A percentile compares a stretch with the other conserved stretches of the same genome.
phyloP scores from a whole-genome alignment of 108 stramenopile genomes.

The Stephanodiscus minutulus region DNA sequence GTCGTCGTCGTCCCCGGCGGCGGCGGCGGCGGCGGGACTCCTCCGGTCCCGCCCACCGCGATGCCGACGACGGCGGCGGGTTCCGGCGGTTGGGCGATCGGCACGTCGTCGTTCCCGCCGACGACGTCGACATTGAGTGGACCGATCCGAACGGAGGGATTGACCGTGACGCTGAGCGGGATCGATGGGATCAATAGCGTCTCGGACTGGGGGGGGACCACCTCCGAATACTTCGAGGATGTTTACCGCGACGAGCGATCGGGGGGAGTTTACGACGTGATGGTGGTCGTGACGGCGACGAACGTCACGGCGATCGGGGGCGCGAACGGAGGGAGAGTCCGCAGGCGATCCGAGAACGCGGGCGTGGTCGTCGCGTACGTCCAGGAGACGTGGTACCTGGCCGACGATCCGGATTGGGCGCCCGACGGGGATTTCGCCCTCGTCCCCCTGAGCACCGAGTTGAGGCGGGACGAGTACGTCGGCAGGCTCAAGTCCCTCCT shows the following conservation, averaged over 20 bases:
- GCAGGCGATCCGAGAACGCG: too few relatives aligned
- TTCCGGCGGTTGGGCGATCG: too few relatives aligned
- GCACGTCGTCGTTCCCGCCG: too few relatives aligned
- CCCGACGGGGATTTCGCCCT: conserved; percentile 10
- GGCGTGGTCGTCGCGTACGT: too few relatives aligned
- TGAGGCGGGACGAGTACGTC: conserved; percentile 22
- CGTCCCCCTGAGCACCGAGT: conserved; percentile 18
- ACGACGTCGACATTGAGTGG: too few relatives aligned
- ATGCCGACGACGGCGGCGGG: too few relatives aligned
- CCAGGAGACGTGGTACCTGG: too few relatives aligned
- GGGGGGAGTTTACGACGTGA: not conserved
- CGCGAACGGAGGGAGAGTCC: too few relatives aligned
- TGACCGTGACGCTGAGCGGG: not conserved
- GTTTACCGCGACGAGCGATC: not conserved
- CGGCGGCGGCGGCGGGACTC: too few relatives aligned
- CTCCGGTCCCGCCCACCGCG: too few relatives aligned
- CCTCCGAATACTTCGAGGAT: not conserved
- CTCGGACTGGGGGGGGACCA: conserved; percentile 1
- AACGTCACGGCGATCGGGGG: not conserved
- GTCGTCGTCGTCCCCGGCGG: too few relatives aligned
- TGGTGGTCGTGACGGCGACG: not conserved
- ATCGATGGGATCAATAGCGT: not conserved
- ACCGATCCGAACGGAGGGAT: not conserved
- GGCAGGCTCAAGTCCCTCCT: conserved; percentile 17
- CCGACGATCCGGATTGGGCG: not conserved